Percentiles rank a stretch among this genome's conserved stretches.
Conservation (phyloP, 345 rosid genomes). For the Bruguiera sexangula region DNA sequence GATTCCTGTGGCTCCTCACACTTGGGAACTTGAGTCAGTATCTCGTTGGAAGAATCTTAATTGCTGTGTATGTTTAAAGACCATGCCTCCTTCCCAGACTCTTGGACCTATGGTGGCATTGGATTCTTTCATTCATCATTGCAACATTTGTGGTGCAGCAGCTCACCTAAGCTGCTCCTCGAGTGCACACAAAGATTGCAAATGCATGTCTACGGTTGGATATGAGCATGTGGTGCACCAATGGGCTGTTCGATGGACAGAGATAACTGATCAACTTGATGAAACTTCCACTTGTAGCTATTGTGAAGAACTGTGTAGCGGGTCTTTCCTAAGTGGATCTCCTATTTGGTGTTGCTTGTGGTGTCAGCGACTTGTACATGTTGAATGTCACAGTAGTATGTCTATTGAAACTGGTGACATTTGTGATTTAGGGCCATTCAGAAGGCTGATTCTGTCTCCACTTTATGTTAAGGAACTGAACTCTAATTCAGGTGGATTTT, state of each 20-base stretch:
- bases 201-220: slow-evolving; percentile 75
- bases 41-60: slow-evolving; percentile 81
- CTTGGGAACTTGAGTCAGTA: slow-evolving; percentile 61
- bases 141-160: slow-evolving; percentile 76
- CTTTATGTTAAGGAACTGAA: slow-evolving; percentile 75
- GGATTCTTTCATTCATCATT: slow-evolving; percentile 58
- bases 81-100: slow-evolving; percentile 67
- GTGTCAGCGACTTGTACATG: slow-evolving; percentile 96
- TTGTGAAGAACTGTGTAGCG: slow-evolving; percentile 88
- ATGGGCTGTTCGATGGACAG: slow-evolving; percentile 95
- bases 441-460: slow-evolving; percentile 83
- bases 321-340: slow-evolving; percentile 92
- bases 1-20: slow-evolving; percentile 65
- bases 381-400: slow-evolving; percentile 83
- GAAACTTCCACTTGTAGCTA: slow-evolving; percentile 75
- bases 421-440: slow-evolving; percentile 83
- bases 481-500: slow-evolving; percentile 57
- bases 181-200: slow-evolving; percentile 75
- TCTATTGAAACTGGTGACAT: slow-evolving; percentile 73
- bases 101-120: slow-evolving; percentile 52
- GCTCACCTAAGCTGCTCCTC: slow-evolving; percentile 72
- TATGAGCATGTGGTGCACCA: slow-evolving; percentile 80
- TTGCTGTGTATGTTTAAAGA: slow-evolving; percentile 84
- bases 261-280: slow-evolving; percentile 76
- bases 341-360: slow-evolving; percentile 99